phyloP scores from a whole-genome alignment of 768 basidiomycete genomes.

The Mycena maculata region DNA sequence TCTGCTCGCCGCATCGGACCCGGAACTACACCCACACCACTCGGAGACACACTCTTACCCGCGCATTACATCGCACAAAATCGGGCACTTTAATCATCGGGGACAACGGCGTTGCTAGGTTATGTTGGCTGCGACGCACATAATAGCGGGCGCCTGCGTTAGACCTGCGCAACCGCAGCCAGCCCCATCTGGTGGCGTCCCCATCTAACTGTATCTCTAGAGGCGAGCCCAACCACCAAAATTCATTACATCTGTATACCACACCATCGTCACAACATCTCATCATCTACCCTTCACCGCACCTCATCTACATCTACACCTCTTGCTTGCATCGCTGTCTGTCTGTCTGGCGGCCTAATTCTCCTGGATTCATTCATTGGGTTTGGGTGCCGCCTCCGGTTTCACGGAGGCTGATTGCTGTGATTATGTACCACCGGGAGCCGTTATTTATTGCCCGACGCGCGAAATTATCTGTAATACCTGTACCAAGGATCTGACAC shows the following conservation, averaged over 20 bases:
- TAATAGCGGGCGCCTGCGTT: no score
- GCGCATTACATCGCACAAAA: slow-evolving; percentile 25
- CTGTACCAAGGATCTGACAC: slow-evolving; percentile 23
- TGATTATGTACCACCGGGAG: slow-evolving; percentile 18
- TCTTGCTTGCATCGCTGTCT: slow-evolving; percentile 15
- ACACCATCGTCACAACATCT: neutral
- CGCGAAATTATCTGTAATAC: slow-evolving; percentile 34
- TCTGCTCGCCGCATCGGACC: neutral
- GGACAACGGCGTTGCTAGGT: slow-evolving; percentile 25
- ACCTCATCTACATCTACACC: slow-evolving; percentile 19
- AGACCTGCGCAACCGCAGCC: no score
- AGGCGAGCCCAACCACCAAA: slow-evolving; percentile 28
- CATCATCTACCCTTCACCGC: neutral
- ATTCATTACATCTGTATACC: slow-evolving; percentile 29
- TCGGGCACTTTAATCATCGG: slow-evolving; percentile 14
- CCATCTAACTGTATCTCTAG: slow-evolving; percentile 35
- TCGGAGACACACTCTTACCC: slow-evolving; percentile 9
- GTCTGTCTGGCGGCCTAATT: slow-evolving; percentile 18
- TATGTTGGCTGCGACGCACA: slow-evolving; percentile 3
- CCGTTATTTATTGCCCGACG: slow-evolving; percentile 29
- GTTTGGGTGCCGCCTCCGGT: slow-evolving; percentile 1
- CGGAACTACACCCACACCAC: slow-evolving; percentile 20
- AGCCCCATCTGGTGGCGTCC: slow-evolving; percentile 26
- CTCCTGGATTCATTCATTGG: slow-evolving; percentile 18
- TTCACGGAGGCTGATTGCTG: slow-evolving; percentile 9